These are phyloP conservation scores for Blastobotrys indianensis DNA, from an alignment of 1,139 yeast genomes.

Conservation along the genomic window DNA sequence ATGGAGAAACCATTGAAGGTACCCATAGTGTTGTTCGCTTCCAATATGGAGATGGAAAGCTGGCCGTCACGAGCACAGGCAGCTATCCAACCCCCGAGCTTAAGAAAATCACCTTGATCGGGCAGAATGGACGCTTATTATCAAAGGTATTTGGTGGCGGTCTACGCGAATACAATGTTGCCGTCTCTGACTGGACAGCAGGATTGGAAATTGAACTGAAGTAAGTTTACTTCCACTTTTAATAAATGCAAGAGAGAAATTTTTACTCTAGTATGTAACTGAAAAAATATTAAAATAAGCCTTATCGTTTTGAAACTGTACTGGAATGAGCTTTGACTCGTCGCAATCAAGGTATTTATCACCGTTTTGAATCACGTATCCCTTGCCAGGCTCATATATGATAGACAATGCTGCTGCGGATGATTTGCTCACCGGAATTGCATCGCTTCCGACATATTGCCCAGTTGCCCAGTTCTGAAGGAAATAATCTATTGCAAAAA, in stretches of 20 bases:
- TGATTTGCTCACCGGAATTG: neutral
- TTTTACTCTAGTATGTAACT: slow-evolving; percentile 2
- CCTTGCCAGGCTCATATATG: slow-evolving; percentile 12
- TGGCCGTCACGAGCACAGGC: slow-evolving; percentile 6
- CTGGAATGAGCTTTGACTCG: slow-evolving; percentile 1
- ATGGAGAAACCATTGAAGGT: slow-evolving; percentile 27
- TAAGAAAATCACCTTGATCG: slow-evolving; percentile 9
- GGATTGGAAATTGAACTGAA: neutral
- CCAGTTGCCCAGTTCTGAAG: slow-evolving; percentile 12
- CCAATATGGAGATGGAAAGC: neutral
- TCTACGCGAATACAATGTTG: neutral
- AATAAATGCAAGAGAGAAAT: neutral
- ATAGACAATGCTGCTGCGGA: slow-evolving; percentile 13
- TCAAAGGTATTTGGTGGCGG: too few species aligned
- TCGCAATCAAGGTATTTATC: slow-evolving; percentile 9
- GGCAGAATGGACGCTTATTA: neutral
- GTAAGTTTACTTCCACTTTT: too few species aligned
- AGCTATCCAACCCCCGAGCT: slow-evolving; percentile 5
- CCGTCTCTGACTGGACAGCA: neutral
- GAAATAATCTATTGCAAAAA: slow-evolving; percentile 17
- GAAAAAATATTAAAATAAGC: slow-evolving; percentile 10
- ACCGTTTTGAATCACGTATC: slow-evolving; percentile 15
- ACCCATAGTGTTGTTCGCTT: too few species aligned
- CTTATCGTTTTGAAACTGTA: slow-evolving; percentile 6
- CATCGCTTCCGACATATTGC: slow-evolving; percentile 10